Percentiles rank a stretch among this genome's conserved stretches.
Evolutionary conservation across 768 basidiomycete species (phyloP).

Genomic region (Clavaria fumosa): DNA sequence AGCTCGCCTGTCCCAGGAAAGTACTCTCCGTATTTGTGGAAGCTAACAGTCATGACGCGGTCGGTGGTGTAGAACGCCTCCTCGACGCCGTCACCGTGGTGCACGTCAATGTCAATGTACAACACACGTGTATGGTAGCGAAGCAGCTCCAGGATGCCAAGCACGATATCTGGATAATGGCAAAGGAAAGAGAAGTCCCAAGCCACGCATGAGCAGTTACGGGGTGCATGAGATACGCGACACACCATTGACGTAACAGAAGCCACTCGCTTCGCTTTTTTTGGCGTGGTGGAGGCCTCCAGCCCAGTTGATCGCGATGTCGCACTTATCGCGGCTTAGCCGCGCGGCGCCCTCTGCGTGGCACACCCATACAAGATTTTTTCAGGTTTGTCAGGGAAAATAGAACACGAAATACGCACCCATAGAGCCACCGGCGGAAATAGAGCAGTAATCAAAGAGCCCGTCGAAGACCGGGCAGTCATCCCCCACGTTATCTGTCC

Average conservation of each 20-base stretch:
- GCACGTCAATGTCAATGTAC: conserved; percentile 96
- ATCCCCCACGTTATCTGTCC: conserved; percentile 49
- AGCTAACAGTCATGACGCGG: conserved; percentile 91
- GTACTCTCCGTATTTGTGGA: conserved; percentile 95
- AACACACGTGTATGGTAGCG: conserved; percentile 65
- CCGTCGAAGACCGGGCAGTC: conserved; percentile 97
- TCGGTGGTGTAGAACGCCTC: conserved; percentile 98
- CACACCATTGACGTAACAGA: conserved; percentile 83
- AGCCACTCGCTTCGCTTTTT: conserved; percentile 93
- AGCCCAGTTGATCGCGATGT: conserved; percentile 96
- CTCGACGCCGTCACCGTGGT: conserved; percentile 97
- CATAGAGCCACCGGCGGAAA: conserved; percentile 91
- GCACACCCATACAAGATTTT: neutral
- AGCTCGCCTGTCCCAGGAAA: conserved; percentile 65
- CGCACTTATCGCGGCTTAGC: conserved; percentile 67
- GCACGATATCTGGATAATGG: conserved; percentile 54
- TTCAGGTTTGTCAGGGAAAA: neutral
- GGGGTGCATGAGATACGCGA: neutral
- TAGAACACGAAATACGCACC: too few species aligned
- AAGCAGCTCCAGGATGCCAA: conserved; percentile 76
- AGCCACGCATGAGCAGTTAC: neutral
- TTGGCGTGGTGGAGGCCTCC: conserved; percentile 99
- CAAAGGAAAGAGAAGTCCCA: neutral
- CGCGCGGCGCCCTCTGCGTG: conserved; percentile 44
- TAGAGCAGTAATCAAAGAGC: conserved; percentile 91